A percentile compares a stretch with the other conserved stretches of the same genome.
Evolutionary conservation across 2,329 filamentous ascomycete species (phyloP).

Genomic region (Fusarium fracticaudum): DNA sequence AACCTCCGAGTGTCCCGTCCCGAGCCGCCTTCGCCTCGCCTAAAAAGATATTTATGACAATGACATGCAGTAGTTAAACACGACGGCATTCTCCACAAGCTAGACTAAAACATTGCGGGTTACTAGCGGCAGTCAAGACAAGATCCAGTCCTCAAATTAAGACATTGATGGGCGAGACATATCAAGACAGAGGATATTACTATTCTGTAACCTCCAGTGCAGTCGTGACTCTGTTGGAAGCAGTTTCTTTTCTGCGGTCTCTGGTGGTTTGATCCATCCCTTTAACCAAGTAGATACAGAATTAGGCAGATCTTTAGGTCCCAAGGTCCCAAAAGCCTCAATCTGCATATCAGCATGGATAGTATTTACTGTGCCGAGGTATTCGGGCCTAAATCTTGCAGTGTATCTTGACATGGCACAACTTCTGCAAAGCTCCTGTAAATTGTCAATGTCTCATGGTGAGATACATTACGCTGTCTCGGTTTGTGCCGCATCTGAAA

Average conservation of each 20-base stretch:
- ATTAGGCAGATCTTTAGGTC: background rate
- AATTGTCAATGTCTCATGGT: conserved; percentile 9
- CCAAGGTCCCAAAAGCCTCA: background rate
- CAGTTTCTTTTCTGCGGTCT: background rate
- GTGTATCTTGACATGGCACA: conserved; percentile 7
- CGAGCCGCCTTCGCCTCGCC: background rate
- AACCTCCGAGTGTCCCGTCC: background rate
- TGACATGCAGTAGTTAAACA: background rate
- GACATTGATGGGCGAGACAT: background rate
- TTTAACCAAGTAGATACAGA: background rate
- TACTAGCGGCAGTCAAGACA: background rate
- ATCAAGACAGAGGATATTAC: background rate
- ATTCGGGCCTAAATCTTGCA: background rate
- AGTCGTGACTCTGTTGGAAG: background rate
- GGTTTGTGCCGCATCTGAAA: conserved; percentile 39
- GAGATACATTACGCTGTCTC: conserved; percentile 35
- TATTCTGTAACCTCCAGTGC: background rate
- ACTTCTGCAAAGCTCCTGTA: background rate
- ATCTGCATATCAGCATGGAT: background rate
- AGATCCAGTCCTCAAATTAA: background rate
- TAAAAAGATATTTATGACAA: background rate
- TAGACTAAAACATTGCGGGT: background rate
- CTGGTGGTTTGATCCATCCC: background rate
- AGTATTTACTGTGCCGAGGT: background rate
- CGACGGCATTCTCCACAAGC: background rate